phyloP scores from a whole-genome alignment of 2,329 filamentous ascomycete genomes.

The Atkinsonella hypoxylon region DNA sequence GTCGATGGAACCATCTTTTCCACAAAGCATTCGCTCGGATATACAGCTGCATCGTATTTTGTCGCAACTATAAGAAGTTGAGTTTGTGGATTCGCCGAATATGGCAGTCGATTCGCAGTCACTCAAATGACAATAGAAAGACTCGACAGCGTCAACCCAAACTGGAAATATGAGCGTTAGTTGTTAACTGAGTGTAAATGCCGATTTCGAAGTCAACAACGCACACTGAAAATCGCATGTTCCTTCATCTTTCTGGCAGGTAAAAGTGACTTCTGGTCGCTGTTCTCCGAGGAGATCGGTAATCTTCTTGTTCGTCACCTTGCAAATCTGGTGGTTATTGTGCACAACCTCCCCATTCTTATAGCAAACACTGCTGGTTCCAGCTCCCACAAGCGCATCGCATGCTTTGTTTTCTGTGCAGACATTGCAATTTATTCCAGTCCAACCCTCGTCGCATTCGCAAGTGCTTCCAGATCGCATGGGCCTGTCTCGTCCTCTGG shows the following conservation, averaged over 20 bases:
- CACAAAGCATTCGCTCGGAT: conserved; percentile 84
- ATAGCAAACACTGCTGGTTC: conserved; percentile 80
- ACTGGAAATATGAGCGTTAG: conserved; percentile 35
- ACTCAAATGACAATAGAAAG: conserved; percentile 87
- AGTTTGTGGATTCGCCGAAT: conserved; percentile 59
- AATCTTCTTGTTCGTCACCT: conserved; percentile 94
- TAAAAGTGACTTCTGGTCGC: conserved; percentile 89
- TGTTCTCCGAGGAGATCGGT: conserved; percentile 71
- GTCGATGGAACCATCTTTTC: conserved; percentile 81
- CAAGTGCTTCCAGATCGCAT: conserved; percentile 62
- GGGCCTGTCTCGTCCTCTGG: conserved; percentile 66
- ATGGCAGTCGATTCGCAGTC: conserved; percentile 65
- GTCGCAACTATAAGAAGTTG: conserved; percentile 74
- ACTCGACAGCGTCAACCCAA: conserved; percentile 89
- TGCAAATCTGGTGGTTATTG: conserved; percentile 95
- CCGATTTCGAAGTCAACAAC: conserved; percentile 16
- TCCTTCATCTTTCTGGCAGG: conserved; percentile 61
- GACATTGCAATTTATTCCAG: conserved; percentile 95
- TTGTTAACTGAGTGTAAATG: neutral
- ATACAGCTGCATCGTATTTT: conserved; percentile 82
- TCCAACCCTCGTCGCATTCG: conserved; percentile 86
- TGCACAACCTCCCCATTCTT: conserved; percentile 81
- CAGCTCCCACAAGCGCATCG: conserved; percentile 73
- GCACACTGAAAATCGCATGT: conserved; percentile 92
- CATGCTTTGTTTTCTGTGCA: conserved; percentile 77